Evolutionary conservation across 2,329 filamentous ascomycete genomes (phyloP).

Genomic region (Fusarium nodosum): DNA sequence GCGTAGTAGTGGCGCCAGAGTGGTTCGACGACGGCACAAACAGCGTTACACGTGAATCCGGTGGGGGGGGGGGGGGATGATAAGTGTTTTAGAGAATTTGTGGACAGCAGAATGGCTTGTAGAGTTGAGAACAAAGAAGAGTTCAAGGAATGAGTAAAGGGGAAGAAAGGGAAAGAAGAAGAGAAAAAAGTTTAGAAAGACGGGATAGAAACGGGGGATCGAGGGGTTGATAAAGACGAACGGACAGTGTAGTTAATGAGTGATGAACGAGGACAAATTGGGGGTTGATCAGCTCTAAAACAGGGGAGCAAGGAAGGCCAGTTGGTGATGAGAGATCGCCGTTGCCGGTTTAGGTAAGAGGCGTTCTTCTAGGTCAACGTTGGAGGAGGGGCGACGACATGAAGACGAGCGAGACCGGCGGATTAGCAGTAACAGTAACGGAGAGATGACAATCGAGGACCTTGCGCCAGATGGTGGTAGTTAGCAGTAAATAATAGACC

Average conservation of each 20-base stretch:
- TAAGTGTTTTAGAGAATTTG: slow-evolving; percentile 29
- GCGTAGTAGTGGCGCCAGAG: slow-evolving; percentile 45
- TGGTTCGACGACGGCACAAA: slow-evolving; percentile 49
- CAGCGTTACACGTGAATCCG: slow-evolving; percentile 47
- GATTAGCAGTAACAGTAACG: slow-evolving; percentile 9
- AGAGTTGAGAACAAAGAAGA: slow-evolving; percentile 32
- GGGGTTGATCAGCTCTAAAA: slow-evolving; percentile 51
- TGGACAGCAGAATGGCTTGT: slow-evolving; percentile 41
- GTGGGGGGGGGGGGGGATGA: slow-evolving; percentile 42
- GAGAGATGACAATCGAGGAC: slow-evolving; percentile 6
- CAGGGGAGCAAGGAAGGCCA: slow-evolving; percentile 36
- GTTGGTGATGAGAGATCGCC: slow-evolving; percentile 47
- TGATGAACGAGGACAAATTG: slow-evolving; percentile 38
- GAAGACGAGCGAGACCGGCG: slow-evolving; percentile 42
- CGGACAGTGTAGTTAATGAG: slow-evolving; percentile 24
- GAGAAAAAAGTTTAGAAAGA: slow-evolving; percentile 29
- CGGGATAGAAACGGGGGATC: slow-evolving; percentile 23
- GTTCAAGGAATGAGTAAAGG: slow-evolving; percentile 24
- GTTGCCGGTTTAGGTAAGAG: slow-evolving; percentile 49
- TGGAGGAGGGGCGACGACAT: slow-evolving; percentile 38
- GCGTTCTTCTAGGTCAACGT: slow-evolving; percentile 26
- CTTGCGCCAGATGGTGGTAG: neutral
- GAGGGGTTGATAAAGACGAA: slow-evolving; percentile 47
- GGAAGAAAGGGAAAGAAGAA: slow-evolving; percentile 14
- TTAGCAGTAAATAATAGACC: slow-evolving; percentile 16